These are phyloP conservation scores for Backusella westeae DNA, from an alignment of 192 early-diverging fungal genomes.

Conservation along the genomic window DNA sequence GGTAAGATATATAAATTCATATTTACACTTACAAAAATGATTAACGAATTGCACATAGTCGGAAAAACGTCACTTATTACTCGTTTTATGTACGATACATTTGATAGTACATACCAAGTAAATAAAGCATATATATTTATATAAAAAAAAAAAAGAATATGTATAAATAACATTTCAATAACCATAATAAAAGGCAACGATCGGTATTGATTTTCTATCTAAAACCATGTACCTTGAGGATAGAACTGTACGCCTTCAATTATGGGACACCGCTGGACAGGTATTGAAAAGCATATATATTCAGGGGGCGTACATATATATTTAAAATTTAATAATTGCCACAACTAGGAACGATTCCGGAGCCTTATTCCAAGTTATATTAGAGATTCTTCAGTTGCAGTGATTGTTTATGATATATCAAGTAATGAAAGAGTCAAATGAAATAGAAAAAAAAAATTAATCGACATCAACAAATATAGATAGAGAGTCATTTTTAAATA, in stretches of 20 bases:
- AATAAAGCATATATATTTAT: neutral
- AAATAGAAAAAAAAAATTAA: constrained; percentile 34
- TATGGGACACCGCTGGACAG: constrained; percentile 99
- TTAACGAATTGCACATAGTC: constrained; percentile 47
- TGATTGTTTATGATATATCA: constrained; percentile 97
- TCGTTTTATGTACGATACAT: constrained; percentile 99
- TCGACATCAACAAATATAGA: constrained; percentile 44
- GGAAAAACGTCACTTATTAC: constrained; percentile 99
- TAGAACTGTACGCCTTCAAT: constrained; percentile 93
- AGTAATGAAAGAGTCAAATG: constrained; percentile 47
- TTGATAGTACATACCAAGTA: constrained; percentile 94
- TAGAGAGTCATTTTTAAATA: constrained; percentile 95
- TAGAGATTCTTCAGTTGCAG: constrained; percentile 95
- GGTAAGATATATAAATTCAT: constrained; percentile 54
- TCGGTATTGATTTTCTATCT: constrained; percentile 89
- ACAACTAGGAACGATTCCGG: constrained; percentile 85
- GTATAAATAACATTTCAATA: neutral
- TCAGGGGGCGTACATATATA: neutral
- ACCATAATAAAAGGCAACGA: constrained; percentile 72
- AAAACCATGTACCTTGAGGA: constrained; percentile 74
- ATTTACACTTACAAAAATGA: neutral
- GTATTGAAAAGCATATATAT: constrained; percentile 32
- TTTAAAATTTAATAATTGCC: neutral
- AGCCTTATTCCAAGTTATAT: constrained; percentile 97
- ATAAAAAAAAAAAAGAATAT: neutral